Base-by-base conservation (phyloP, 139 green algal species). In the Pseudopediastrum boryanum region DNA sequence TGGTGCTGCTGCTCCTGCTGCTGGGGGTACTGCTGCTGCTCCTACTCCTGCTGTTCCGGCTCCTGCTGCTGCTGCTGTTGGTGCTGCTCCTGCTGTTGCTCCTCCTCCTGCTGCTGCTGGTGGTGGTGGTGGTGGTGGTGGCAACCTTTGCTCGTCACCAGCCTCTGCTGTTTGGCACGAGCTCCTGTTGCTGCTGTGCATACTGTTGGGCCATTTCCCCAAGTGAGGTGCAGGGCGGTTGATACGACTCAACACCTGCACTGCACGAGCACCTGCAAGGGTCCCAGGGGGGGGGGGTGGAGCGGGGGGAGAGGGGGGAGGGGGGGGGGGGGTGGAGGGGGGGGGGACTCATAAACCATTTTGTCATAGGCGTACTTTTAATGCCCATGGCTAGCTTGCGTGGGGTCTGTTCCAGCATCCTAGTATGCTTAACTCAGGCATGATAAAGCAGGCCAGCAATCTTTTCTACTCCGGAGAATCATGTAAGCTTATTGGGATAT, bases 241-340 rank as follows among this genome's bases (percentile, higher is more conserved):
- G 51, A 88, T 56, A 2, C 83, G 50, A 0, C 75, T 77, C 13
- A 86, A 52, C 36, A 84, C 77, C 63, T 86, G 82, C 19, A 85
- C 81, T 16, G 81, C 81, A 16, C 81, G 67, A 0, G 68, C 59
- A 25, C 81, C 81, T 31, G 81, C 59, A 1, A 79, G 65, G 35
- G 74, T 7, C 74, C 73, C 66, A 63, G 2, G 9, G 62, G 9
- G 62, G n/a, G n/a, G n/a, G n/a, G n/a, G n/a, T n/a, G n/a, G n/a
- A n/a, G n/a, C n/a, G n/a, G n/a, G n/a, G n/a, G n/a, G n/a, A n/a
- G n/a, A n/a, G n/a, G n/a, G n/a, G n/a, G n/a, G n/a, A n/a, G n/a
- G n/a, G n/a, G n/a, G n/a, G n/a, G n/a, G n/a, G n/a, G n/a, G n/a
- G n/a, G n/a, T n/a, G n/a, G n/a, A n/a, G n/a, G n/a, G n/a, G n/a